phyloP scores from a whole-genome alignment of 805 yeast genomes.

The Vanderwaltozyma tropicalis region DNA sequence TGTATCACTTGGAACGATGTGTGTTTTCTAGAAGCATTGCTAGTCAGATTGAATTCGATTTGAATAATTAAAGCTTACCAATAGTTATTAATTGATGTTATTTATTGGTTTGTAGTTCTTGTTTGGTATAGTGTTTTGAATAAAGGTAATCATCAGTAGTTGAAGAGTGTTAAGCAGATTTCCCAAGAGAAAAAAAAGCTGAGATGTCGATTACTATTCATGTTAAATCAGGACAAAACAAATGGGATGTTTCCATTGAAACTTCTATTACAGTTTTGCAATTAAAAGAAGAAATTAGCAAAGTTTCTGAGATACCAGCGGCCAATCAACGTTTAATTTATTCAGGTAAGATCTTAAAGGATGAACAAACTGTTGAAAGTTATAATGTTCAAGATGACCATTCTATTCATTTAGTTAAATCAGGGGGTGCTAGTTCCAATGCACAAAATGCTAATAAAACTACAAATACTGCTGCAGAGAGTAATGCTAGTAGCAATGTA shows the following conservation, averaged over 20 bases:
- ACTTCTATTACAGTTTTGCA: slow-evolving; percentile 49
- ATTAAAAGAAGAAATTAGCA: slow-evolving; percentile 56
- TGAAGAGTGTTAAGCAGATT: too few relatives aligned
- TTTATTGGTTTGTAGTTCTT: too few relatives aligned
- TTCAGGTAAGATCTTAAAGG: slow-evolving; percentile 89
- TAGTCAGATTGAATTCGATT: too few relatives aligned
- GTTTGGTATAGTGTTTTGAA: background rate
- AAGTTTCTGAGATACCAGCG: slow-evolving; percentile 54
- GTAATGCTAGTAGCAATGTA: slow-evolving; percentile 13
- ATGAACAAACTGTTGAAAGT: slow-evolving; percentile 56
- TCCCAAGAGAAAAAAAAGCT: background rate
- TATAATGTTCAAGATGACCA: slow-evolving; percentile 83
- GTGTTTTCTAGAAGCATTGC: too few relatives aligned
- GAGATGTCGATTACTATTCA: slow-evolving; percentile 20
- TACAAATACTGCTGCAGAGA: slow-evolving; percentile 17
- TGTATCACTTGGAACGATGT: too few relatives aligned
- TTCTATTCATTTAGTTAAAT: slow-evolving; percentile 80
- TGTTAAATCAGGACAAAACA: slow-evolving; percentile 58
- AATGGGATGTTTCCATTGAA: slow-evolving; percentile 53
- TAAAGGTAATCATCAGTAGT: too few relatives aligned
- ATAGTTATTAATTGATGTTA: too few relatives aligned
- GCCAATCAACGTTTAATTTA: slow-evolving; percentile 83
- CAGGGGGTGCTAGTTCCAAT: slow-evolving; percentile 41
- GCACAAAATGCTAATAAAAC: slow-evolving; percentile 13
- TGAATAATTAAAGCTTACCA: too few relatives aligned